These are phyloP conservation scores for Aaosphaeria pasadenensis DNA, from an alignment of 2,329 filamentous ascomycete species.

Conservation along the genomic window DNA sequence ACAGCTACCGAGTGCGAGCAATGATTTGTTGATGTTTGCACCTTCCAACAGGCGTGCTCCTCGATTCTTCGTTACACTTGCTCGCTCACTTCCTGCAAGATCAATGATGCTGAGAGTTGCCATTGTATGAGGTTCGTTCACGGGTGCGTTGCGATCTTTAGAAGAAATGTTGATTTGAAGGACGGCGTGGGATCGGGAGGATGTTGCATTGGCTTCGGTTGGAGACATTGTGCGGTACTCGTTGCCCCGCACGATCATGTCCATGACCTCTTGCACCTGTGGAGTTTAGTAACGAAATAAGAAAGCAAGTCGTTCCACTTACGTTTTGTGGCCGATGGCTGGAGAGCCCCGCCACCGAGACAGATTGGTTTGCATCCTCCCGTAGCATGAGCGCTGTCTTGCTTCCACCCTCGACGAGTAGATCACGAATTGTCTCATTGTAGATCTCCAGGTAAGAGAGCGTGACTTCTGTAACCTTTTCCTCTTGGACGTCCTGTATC, in stretches of 20 bases:
- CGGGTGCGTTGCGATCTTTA: constrained; percentile 86
- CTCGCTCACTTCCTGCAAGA: constrained; percentile 90
- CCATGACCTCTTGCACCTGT: constrained; percentile 83
- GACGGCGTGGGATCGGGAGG: constrained; percentile 93
- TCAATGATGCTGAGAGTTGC: constrained; percentile 98
- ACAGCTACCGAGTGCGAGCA: constrained; percentile 90
- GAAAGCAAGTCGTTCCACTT: constrained; percentile 7
- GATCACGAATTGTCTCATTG: constrained; percentile 96
- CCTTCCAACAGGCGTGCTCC: constrained; percentile 89
- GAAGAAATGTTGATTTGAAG: constrained; percentile 95
- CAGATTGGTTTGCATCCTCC: constrained; percentile 89
- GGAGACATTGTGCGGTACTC: constrained; percentile 93
- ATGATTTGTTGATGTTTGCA: constrained; percentile 98
- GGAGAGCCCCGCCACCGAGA: constrained; percentile 85
- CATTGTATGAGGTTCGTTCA: constrained; percentile 96
- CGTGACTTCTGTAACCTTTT: constrained; percentile 86
- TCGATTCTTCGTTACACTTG: constrained; percentile 93
- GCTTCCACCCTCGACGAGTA: constrained; percentile 80
- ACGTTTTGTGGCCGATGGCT: constrained; percentile 90
- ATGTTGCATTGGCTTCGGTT: constrained; percentile 95
- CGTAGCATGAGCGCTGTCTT: constrained; percentile 86
- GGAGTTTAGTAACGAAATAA: constrained; percentile 16
- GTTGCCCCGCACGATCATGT: constrained; percentile 96
- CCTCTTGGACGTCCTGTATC: constrained; percentile 78
- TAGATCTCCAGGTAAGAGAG: constrained; percentile 98